Evolutionary conservation across 2,329 filamentous ascomycete genomes (phyloP).

Genomic region (Colletotrichum chlorophyti): DNA sequence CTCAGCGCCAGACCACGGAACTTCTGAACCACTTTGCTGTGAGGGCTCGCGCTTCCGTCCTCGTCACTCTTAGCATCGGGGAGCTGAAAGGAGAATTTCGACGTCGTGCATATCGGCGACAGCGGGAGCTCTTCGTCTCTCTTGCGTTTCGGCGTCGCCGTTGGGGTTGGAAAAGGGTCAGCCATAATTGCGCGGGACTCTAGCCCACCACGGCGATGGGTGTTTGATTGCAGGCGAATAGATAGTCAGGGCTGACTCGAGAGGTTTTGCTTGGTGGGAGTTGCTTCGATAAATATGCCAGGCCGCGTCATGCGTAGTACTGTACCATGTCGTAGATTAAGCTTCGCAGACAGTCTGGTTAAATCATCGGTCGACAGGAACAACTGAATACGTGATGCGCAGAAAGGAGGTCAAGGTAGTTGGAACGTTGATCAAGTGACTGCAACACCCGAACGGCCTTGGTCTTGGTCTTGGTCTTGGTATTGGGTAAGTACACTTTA

Average conservation of each 20-base stretch:
- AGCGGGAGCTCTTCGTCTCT: slow-evolving; percentile 44
- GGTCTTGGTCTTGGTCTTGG: neutral
- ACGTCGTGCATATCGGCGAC: slow-evolving; percentile 35
- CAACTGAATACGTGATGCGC: neutral
- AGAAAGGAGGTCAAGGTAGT: neutral
- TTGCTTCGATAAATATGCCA: neutral
- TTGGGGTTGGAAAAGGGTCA: slow-evolving; percentile 22
- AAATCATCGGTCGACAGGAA: no score
- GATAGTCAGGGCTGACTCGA: slow-evolving; percentile 18
- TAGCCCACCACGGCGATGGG: slow-evolving; percentile 21
- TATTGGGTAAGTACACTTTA: neutral
- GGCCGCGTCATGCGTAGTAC: neutral
- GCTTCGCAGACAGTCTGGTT: no score
- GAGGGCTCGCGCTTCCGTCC: slow-evolving; percentile 60
- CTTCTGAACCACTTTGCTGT: slow-evolving; percentile 56
- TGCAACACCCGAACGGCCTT: neutral
- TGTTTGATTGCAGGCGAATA: neutral
- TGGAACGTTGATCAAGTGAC: neutral
- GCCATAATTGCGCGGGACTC: slow-evolving; percentile 6
- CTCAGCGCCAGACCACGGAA: slow-evolving; percentile 58
- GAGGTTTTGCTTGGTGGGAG: neutral
- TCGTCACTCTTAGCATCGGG: slow-evolving; percentile 40
- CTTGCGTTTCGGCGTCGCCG: slow-evolving; percentile 54
- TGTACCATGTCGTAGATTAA: no score
- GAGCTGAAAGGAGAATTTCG: slow-evolving; percentile 55